These are phyloP conservation scores for Paecilomyces formosus DNA, from an alignment of 2,329 filamentous ascomycete genomes.

Conservation along the genomic window DNA sequence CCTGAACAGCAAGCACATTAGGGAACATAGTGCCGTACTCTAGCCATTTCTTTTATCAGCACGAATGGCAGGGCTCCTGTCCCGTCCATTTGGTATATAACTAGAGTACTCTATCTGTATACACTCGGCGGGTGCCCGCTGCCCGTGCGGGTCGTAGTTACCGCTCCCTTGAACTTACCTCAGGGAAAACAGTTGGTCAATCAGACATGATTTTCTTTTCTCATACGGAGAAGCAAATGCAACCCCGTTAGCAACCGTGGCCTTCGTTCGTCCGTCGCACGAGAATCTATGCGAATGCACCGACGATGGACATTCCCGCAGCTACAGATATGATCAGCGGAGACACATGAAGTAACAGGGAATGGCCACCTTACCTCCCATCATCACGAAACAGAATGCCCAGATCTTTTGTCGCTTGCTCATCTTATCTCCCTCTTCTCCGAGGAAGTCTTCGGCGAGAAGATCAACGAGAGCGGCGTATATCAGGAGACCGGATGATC, in stretches of 20 bases:
- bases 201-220: too few species aligned
- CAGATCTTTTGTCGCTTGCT: conserved; percentile 46
- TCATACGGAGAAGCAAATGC: too few species aligned
- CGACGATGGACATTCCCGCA: conserved; percentile 41
- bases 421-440: conserved; percentile 48
- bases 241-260: not conserved
- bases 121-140: too few species aligned
- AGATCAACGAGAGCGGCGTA: conserved; percentile 59
- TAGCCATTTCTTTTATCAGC: too few species aligned
- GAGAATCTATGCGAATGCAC: conserved; percentile 34
- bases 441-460: conserved; percentile 59
- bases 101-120: too few species aligned
- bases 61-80: too few species aligned
- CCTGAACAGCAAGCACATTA: too few species aligned
- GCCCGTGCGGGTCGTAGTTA: too few species aligned
- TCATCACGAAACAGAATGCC: conserved; percentile 46
- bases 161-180: too few species aligned
- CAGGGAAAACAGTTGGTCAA: too few species aligned
- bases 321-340: conserved; percentile 19
- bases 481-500: conserved; percentile 53
- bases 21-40: too few species aligned
- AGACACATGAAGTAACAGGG: not conserved
- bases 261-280: not conserved
- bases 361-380: conserved; percentile 40
- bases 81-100: too few species aligned